Percentiles rank a stretch among this genome's conserved stretches.
phyloP scores from a whole-genome alignment of 495 filamentous ascomycete species.

The Aspergillus campestris region DNA sequence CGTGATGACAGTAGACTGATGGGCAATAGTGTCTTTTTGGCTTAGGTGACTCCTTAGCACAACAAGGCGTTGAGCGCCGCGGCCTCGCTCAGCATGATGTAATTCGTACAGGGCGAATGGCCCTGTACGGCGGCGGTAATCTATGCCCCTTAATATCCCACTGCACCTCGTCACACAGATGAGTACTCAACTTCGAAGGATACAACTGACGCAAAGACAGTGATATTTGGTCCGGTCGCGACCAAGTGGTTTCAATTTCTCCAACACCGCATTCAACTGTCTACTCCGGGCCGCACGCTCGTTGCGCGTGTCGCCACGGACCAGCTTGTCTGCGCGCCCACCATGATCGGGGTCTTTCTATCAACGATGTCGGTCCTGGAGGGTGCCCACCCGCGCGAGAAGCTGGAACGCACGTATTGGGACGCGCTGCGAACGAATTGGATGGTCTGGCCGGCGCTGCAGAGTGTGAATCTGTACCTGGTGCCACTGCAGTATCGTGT shows the following conservation, averaged over 20 bases:
- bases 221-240: conserved; percentile 71
- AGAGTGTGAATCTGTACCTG: conserved; percentile 70
- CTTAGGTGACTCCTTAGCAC: conserved; percentile 4
- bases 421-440: conserved; percentile 63
- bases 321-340: conserved; percentile 66
- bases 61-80: conserved; percentile 4
- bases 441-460: conserved; percentile 79
- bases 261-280: conserved; percentile 43
- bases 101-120: conserved; percentile 4
- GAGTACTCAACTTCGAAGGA: neutral
- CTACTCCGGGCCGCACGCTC: neutral
- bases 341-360: conserved; percentile 66
- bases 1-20: neutral
- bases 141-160: neutral
- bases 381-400: conserved; percentile 52
- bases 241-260: conserved; percentile 73
- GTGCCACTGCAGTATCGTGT: conserved; percentile 70
- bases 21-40: conserved; percentile 1
- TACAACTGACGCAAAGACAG: conserved; percentile 24
- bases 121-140: conserved; percentile 6
- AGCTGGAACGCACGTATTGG: conserved; percentile 54
- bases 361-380: conserved; percentile 68
- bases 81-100: conserved; percentile 3
- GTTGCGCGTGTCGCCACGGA: conserved; percentile 62
- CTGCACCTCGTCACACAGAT: no score